Evolutionary conservation across 2,329 filamentous ascomycete genomes (phyloP), one percentile per base, ranked within the genome.

Genomic region (Sporothrix brasiliensis): DNA sequence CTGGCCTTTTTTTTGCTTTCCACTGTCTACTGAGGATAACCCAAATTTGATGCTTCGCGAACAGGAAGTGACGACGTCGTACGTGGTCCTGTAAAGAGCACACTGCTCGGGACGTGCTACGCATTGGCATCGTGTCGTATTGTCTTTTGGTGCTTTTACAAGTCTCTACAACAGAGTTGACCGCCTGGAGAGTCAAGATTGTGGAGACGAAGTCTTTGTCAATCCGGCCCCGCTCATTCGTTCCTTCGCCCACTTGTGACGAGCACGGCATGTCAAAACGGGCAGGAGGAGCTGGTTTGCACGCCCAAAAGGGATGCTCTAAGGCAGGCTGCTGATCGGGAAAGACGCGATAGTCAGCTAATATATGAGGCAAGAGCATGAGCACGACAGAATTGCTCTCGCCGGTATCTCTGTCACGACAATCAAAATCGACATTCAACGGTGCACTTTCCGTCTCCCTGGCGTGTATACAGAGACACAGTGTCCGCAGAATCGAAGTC

Each of bases 191-290:
- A 66, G 44, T 53, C 13, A 19, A 19, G 44, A 49, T 34, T 44
- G 16, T 47, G 60, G 30, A 60, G 56, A 30, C 24, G 24, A 65
- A 65, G n/a, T 49, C 21, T 44, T 63, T 66, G 61, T 39, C 30
- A 67, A 53, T 24, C 24, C 63, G 5, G 47, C 44, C 47, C 63
- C 63, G 47, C 63, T 52, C 63, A 66, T 65, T 65, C 54, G 30
- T 5, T 50, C 44, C 39, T 52, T 7, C 47, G 47, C 27, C 63
- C 60, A 49, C 60, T 63, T 63, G 44, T 24, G 14, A n/a, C 11
- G 21, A 49, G 41, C 6, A 10, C 41, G 19, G 19, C 24, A 11
- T 50, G 34, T 66, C 61, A 66, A 66, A 49, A 66, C 61, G 61
- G 61, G 44, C 24, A 30, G 61, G 24, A 14, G 19, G 39, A 65